Percentiles rank a stretch among this genome's conserved stretches.
Evolutionary conservation across 176 grass and related monocot genomes (phyloP).

Genomic region (Typha latifolia): DNA sequence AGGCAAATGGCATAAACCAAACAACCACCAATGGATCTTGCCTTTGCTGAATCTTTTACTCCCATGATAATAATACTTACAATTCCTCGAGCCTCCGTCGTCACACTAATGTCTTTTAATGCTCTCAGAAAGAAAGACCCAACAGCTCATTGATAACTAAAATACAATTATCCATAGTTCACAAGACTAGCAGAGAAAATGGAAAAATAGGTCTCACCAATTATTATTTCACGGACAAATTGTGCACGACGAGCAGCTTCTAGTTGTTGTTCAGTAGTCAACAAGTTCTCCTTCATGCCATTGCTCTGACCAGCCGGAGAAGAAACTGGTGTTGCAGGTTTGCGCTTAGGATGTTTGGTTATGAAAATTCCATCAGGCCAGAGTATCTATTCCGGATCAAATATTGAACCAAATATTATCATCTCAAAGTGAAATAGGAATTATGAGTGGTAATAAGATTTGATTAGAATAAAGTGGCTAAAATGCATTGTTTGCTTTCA

Average conservation of each 20-base stretch:
- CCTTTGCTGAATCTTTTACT: no score
- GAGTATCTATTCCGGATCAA: slow-evolving; percentile 53
- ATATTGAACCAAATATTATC: slow-evolving; percentile 19
- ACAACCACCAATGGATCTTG: no score
- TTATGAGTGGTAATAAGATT: no score
- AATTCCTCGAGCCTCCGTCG: no score
- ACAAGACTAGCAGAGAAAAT: neutral
- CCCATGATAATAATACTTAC: no score
- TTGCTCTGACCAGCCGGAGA: slow-evolving; percentile 41
- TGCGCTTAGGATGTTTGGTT: slow-evolving; percentile 90
- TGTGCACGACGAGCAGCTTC: slow-evolving; percentile 73
- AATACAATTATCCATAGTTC: neutral
- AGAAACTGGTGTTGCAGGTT: slow-evolving; percentile 27
- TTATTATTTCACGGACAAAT: slow-evolving; percentile 86
- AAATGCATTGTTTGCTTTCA: no score
- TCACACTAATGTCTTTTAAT: no score
- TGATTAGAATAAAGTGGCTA: no score
- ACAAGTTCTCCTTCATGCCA: slow-evolving; percentile 23
- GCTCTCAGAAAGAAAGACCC: no score
- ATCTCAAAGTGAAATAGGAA: neutral
- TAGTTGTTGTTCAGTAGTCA: slow-evolving; percentile 60
- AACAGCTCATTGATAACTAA: no score
- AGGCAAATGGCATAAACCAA: no score
- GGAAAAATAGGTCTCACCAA: slow-evolving; percentile 40
- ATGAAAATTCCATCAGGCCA: slow-evolving; percentile 99